Evolutionary conservation across 257 asterid species (phyloP), one percentile per base, ranked within the genome.

Genomic region (Solanum sparsipilum): DNA sequence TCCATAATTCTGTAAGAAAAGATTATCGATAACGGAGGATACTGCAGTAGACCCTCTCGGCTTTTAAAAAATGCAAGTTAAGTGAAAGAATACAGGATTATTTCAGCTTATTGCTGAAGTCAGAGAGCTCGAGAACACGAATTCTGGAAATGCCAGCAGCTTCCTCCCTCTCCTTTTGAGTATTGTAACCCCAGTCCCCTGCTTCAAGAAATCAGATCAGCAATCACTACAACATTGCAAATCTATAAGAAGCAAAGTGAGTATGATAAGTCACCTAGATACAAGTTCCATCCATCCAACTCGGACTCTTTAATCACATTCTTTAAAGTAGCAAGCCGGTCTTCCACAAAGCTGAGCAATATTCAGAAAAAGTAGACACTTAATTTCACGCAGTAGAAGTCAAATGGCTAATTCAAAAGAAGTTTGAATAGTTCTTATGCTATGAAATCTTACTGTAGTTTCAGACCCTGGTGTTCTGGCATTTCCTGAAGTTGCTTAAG

Each of bases 101-200:
- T 90, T 97, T 97, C 36, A 96, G 92, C 92, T 97, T 96, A 90
- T 89, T 89, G 95, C 96, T 96, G 84, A 97, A 97, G 83, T 95
- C 98, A 5, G 96, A 91, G 88, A 97, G 92, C 91, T 89, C 96
- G 91, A 97, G 91, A 82, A 94, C 41, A 46, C 56, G 93, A 88
- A 95, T 95, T 89, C 99, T 93, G 85, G 98, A 83, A 73, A 96
- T 91, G 73, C 88, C 86, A 83, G 94, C 94, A 29, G 99, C 99
- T 76, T 94, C 99, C 18, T 95, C 98, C 65, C 99, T 93, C 91
- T 97, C 99, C 31, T 92, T 95, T 52, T 68, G 90, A 44, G 99
- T 97, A 92, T 97, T 96, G 87, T 96, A 96, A 58, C 99, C 99
- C 99, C 99, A 97, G 89, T 97, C 98, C 87, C 97, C 98, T 95